Base-by-base conservation (phyloP, 2,329 filamentous ascomycete genomes). In the Zasmidium cellare region DNA sequence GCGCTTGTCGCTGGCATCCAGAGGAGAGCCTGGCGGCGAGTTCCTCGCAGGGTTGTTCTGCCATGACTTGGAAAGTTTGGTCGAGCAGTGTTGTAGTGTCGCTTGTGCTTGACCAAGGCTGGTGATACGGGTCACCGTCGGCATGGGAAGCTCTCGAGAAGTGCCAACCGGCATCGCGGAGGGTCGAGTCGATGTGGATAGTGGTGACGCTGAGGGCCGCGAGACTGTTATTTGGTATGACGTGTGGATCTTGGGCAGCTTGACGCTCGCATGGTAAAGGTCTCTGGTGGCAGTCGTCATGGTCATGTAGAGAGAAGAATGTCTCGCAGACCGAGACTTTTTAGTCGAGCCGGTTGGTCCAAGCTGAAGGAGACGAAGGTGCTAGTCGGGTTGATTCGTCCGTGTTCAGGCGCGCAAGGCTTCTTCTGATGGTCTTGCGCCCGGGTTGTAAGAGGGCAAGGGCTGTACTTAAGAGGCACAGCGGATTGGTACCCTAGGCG, bases 111-210 rank as follows among this genome's bases (percentile, higher is more conserved):
- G 70, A 9, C 49, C 63, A 14, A 72, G 58, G 44, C 59, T 69
- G 14, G 65, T 64, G 45, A 70, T 68, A 2, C 59, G 56, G 1
- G 65, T 60, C 7, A 70, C 62, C 5, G 59, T 67, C 2, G 70
- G 70, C 67, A 71, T 71, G 1, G 70, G 70, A 1, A 72, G 62
- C 51, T 71, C 68, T 55, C 70, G 61, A 12, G 65, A 65, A 16
- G 60, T 49, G 35, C 53, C 53, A n/a, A 51, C 24, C 12, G 55
- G 49, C 55, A 62, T 62, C 16, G 51, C 28, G 1, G 48, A 41
- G n/a, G 51, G 50, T 20, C 48, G 57, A 23, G 18, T 58, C 53
- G 56, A 22, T 11, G 53, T 51, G 16, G 57, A 54, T 22, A 49
- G 53, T 23, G 60, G 41, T 9, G 53, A 51, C n/a, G 53, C 25